A percentile compares a stretch with the other conserved stretches of the same genome.
Conservation (phyloP, 352 stramenopile species). For the Phytopythium oedochilum region DNA sequence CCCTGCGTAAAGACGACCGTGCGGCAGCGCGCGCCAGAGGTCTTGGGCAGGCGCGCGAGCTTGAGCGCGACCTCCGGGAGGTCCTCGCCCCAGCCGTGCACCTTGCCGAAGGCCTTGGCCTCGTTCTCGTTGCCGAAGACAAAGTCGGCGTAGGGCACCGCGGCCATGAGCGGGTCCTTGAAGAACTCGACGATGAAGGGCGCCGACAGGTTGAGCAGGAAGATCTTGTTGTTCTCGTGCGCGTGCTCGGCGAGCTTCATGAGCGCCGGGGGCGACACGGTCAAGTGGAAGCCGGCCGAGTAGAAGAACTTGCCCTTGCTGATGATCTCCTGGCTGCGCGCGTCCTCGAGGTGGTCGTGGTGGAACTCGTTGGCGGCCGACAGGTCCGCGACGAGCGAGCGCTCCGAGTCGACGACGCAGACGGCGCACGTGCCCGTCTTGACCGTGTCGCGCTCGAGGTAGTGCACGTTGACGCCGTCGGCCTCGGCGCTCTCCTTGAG, state of each 20-base stretch:
- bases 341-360: constrained; percentile 75
- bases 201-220: constrained; percentile 97
- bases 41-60: constrained; percentile 92
- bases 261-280: constrained; percentile 93
- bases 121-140: constrained; percentile 99
- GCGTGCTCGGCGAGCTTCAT: constrained; percentile 93
- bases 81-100: constrained; percentile 88
- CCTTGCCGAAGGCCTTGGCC: constrained; percentile 92
- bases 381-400: constrained; percentile 96
- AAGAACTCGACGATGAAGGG: constrained; percentile 99
- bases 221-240: constrained; percentile 91
- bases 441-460: constrained; percentile 92
- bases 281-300: constrained; percentile 98
- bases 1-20: constrained; percentile 99
- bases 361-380: constrained; percentile 99
- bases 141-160: constrained; percentile 96
- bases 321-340: constrained; percentile 93
- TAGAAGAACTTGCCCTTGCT: constrained; percentile 95
- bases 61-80: constrained; percentile 91
- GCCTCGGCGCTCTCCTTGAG: constrained; percentile 91
- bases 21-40: constrained; percentile 83
- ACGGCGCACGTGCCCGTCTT: constrained; percentile 98
- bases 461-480: constrained; percentile 96
- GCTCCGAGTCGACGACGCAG: constrained; percentile 94
- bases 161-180: constrained; percentile 92